Evolutionary conservation across 257 asterid genomes (phyloP).

Genomic region (Jacaranda mimosifolia): DNA sequence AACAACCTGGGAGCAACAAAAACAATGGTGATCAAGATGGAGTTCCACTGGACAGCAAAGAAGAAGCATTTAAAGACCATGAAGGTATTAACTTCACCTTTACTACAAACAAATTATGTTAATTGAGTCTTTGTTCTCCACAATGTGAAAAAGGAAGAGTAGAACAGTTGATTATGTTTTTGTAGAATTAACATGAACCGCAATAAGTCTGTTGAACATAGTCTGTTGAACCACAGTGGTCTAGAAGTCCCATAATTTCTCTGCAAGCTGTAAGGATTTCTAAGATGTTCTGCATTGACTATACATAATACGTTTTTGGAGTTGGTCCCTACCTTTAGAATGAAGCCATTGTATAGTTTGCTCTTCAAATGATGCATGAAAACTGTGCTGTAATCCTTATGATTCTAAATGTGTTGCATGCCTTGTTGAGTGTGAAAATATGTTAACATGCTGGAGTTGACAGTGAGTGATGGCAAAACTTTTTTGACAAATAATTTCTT

Average conservation of each 20-base stretch:
- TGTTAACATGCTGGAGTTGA: slow-evolving; percentile 9
- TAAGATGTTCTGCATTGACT: neutral
- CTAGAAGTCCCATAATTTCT: neutral
- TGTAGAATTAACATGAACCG: neutral
- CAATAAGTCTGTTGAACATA: neutral
- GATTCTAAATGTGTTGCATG: slow-evolving; percentile 28
- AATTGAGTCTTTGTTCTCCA: neutral
- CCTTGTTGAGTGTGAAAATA: slow-evolving; percentile 9
- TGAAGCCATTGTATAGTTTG: neutral
- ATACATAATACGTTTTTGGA: neutral
- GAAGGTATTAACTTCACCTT: slow-evolving; percentile 46
- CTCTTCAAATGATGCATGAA: slow-evolving; percentile 11
- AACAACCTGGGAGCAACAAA: slow-evolving; percentile 27
- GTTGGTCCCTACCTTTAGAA: slow-evolving; percentile 19
- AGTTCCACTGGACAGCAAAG: slow-evolving; percentile 29
- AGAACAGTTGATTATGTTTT: neutral
- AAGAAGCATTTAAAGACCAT: slow-evolving; percentile 39
- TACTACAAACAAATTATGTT: neutral
- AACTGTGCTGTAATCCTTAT: neutral
- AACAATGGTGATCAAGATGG: slow-evolving; percentile 30
- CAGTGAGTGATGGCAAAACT: neutral
- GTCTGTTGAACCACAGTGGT: neutral
- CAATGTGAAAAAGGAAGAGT: neutral
- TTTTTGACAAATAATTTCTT: slow-evolving; percentile 3
- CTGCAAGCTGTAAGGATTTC: neutral